Percentiles rank a stretch among this genome's conserved stretches.
Conservation (phyloP, 2,329 filamentous ascomycete genomes). For the Fusarium torreyae region DNA sequence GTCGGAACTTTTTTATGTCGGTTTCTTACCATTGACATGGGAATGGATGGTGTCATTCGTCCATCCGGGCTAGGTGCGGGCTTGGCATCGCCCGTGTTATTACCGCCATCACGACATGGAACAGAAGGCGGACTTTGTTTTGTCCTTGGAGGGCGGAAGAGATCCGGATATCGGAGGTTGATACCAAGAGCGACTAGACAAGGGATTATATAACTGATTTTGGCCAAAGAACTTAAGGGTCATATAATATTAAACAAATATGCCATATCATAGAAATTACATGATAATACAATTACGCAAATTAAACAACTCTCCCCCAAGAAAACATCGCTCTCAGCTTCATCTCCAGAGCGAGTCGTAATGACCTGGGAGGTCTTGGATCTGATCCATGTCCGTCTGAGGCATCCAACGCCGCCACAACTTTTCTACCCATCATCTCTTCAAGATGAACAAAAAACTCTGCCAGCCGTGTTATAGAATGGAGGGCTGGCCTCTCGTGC, state of each 20-base stretch:
- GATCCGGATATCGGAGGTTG: conserved; percentile 11
- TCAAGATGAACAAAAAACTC: conserved; percentile 21
- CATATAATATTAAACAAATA: conserved; percentile 25
- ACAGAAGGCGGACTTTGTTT: conserved; percentile 34
- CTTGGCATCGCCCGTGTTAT: conserved; percentile 42
- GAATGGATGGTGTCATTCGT: conserved; percentile 25
- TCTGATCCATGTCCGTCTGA: conserved; percentile 3
- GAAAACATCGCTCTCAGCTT: conserved; percentile 21
- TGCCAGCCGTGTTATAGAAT: conserved; percentile 1
- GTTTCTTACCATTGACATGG: conserved; percentile 7
- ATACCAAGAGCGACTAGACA: not conserved
- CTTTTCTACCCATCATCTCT: conserved; percentile 33
- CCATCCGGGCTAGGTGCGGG: conserved; percentile 8
- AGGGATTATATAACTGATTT: not conserved
- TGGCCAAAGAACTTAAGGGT: not conserved
- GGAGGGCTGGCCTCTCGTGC: conserved; percentile 21
- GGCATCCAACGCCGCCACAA: conserved; percentile 27
- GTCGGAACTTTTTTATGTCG: conserved; percentile 7
- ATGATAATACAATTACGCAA: conserved; percentile 36
- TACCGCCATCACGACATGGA: conserved; percentile 39
- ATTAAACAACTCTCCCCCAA: conserved; percentile 29
- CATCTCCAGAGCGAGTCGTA: conserved; percentile 24
- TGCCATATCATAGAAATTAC: conserved; percentile 26
- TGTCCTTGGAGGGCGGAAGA: conserved; percentile 23
- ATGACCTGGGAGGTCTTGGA: conserved; percentile 11